phyloP scores from a whole-genome alignment of 805 yeast species.

The Lipomyces sp. region DNA sequence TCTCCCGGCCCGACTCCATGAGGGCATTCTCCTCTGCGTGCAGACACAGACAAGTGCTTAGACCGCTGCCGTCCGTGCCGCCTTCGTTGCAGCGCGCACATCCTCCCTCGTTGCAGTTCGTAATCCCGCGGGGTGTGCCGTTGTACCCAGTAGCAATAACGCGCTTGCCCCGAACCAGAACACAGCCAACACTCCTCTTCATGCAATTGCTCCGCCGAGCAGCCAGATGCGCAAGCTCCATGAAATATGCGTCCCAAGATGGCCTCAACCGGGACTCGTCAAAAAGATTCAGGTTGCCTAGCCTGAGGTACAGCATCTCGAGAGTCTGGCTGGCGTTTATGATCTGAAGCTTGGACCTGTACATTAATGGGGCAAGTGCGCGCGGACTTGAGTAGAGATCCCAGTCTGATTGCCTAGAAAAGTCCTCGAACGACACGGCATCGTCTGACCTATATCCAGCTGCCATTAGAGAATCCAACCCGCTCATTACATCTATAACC shows the following conservation, averaged over 20 bases:
- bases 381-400: conserved; percentile 34
- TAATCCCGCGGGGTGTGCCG: conserved; percentile 88
- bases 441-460: neutral
- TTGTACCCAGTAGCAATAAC: conserved; percentile 96
- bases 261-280: conserved; percentile 73
- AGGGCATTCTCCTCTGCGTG: conserved; percentile 98
- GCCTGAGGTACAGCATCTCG: conserved; percentile 40
- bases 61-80: conserved; percentile 57
- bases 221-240: conserved; percentile 89
- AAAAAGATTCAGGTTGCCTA: conserved; percentile 44
- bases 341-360: conserved; percentile 55
- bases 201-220: conserved; percentile 91
- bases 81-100: conserved; percentile 75
- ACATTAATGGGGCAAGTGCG: conserved; percentile 43
- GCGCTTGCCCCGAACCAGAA: conserved; percentile 76
- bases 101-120: conserved; percentile 94
- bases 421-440: conserved; percentile 37
- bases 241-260: conserved; percentile 93
- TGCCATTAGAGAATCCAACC: neutral
- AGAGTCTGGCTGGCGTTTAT: conserved; percentile 48
- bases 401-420: conserved; percentile 39
- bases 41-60: conserved; percentile 84
- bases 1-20: conserved; percentile 87
- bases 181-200: conserved; percentile 97
- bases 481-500: too few species aligned